Conservation (phyloP, 1,284 basidiomycete species). For the Xerocomus nothofagi region DNA sequence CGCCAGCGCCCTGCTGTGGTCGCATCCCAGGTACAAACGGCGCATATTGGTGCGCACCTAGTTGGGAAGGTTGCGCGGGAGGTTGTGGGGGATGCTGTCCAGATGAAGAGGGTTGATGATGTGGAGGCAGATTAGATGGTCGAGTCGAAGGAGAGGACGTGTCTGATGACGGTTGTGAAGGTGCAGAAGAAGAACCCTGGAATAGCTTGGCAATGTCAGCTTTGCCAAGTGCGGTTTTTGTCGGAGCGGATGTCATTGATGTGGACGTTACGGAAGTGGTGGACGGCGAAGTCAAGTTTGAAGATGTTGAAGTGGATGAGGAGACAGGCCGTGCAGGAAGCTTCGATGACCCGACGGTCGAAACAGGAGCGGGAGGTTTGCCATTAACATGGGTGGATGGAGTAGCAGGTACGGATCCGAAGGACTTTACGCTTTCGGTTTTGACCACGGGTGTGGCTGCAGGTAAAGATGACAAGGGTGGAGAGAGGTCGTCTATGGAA, state of each 20-base stretch:
- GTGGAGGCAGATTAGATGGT: constrained; percentile 47
- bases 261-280: constrained; percentile 29
- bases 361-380: constrained; percentile 39
- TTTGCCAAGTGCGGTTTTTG: constrained; percentile 42
- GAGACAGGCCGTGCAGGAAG: constrained; percentile 35
- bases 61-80: constrained; percentile 44
- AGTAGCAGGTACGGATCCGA: constrained; percentile 62
- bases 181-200: constrained; percentile 44
- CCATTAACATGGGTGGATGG: constrained; percentile 54
- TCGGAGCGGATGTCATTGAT: constrained; percentile 33
- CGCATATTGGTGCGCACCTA: constrained; percentile 45
- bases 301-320: constrained; percentile 37
- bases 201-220: constrained; percentile 70
- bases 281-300: constrained; percentile 34
- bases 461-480: constrained; percentile 69
- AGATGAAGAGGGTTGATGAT: constrained; percentile 35
- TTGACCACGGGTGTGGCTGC: constrained; percentile 62
- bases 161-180: constrained; percentile 35
- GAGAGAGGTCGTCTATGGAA: constrained; percentile 73
- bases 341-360: constrained; percentile 29
- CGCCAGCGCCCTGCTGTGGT: constrained; percentile 43
- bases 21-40: constrained; percentile 48
- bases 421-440: constrained; percentile 74
- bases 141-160: constrained; percentile 43
- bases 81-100: constrained; percentile 43